Evolutionary conservation across 2,329 filamentous ascomycete species (phyloP).

Genomic region (Teratosphaeria viscida): DNA sequence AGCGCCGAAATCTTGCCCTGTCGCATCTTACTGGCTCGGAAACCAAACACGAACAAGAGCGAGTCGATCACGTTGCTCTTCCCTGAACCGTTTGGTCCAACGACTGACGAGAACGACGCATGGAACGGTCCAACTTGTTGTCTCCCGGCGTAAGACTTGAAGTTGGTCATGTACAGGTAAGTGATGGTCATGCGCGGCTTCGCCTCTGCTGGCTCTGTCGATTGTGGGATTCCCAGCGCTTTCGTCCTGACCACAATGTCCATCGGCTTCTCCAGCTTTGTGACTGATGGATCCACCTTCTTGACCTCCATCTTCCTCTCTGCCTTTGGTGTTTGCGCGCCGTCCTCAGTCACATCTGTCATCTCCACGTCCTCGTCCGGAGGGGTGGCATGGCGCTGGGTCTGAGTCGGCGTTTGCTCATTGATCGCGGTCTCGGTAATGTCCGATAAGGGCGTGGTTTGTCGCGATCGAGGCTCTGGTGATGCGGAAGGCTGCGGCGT

Average conservation of each 20-base stretch:
- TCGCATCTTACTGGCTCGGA: conserved; percentile 97
- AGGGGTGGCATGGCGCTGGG: conserved; percentile 1
- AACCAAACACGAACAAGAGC: conserved; percentile 95
- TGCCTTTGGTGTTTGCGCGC: conserved; percentile 14
- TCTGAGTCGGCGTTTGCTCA: conserved; percentile 39
- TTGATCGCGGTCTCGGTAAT: conserved; percentile 61
- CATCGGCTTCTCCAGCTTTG: conserved; percentile 77
- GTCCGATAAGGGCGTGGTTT: conserved; percentile 56
- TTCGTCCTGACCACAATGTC: conserved; percentile 86
- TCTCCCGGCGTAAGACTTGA: conserved; percentile 95
- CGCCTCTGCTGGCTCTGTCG: conserved; percentile 65
- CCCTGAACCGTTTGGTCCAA: conserved; percentile 93
- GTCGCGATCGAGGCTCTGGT: conserved; percentile 28
- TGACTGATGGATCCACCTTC: conserved; percentile 65
- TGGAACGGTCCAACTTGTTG: conserved; percentile 97
- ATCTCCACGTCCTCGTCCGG: conserved; percentile 12
- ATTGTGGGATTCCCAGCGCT: conserved; percentile 50
- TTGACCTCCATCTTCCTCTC: conserved; percentile 42
- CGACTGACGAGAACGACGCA: conserved; percentile 91
- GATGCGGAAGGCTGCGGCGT: conserved; percentile 40
- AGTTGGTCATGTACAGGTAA: conserved; percentile 85
- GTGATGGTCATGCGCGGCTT: conserved; percentile 88
- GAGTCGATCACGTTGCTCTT: conserved; percentile 99
- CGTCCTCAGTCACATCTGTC: conserved; percentile 13
- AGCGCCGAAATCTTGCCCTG: conserved; percentile 96